These are phyloP conservation scores for Didymella arachidicola DNA, from an alignment of 2,329 filamentous ascomycete genomes.

Conservation along the genomic window DNA sequence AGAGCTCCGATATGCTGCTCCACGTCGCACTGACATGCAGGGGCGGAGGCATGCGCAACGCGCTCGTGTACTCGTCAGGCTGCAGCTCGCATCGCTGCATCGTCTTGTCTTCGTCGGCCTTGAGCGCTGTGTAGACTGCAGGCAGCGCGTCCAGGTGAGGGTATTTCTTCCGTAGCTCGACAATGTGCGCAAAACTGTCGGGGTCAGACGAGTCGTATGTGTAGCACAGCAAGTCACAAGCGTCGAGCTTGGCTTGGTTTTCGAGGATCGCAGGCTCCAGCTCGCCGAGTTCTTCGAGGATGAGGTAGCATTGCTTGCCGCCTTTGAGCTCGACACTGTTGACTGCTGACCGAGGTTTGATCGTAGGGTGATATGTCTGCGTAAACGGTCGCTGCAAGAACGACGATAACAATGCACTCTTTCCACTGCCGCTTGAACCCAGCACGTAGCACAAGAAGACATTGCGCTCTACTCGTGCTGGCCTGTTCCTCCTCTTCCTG, in stretches of 20 bases:
- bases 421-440: slow-evolving; percentile 84
- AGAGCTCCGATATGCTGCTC: slow-evolving; percentile 92
- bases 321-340: slow-evolving; percentile 96
- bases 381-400: slow-evolving; percentile 91
- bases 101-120: slow-evolving; percentile 94
- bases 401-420: slow-evolving; percentile 87
- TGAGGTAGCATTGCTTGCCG: slow-evolving; percentile 96
- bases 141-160: slow-evolving; percentile 88
- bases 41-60: slow-evolving; percentile 86
- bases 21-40: slow-evolving; percentile 95
- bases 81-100: slow-evolving; percentile 90
- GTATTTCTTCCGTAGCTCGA: slow-evolving; percentile 78
- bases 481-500: slow-evolving; percentile 81
- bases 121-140: slow-evolving; percentile 89
- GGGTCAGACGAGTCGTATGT: slow-evolving; percentile 97
- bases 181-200: slow-evolving; percentile 92
- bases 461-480: slow-evolving; percentile 88
- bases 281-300: slow-evolving; percentile 93
- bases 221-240: slow-evolving; percentile 93
- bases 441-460: slow-evolving; percentile 94
- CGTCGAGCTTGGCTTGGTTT: slow-evolving; percentile 86
- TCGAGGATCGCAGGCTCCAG: slow-evolving; percentile 94
- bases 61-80: slow-evolving; percentile 88
- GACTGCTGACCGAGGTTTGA: slow-evolving; percentile 90
- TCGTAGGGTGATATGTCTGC: slow-evolving; percentile 86